Evolutionary conservation across 23 red algal genomes (phyloP), one percentile per base, ranked within the genome.

Genomic region (Gracilaria vermiculophylla): DNA sequence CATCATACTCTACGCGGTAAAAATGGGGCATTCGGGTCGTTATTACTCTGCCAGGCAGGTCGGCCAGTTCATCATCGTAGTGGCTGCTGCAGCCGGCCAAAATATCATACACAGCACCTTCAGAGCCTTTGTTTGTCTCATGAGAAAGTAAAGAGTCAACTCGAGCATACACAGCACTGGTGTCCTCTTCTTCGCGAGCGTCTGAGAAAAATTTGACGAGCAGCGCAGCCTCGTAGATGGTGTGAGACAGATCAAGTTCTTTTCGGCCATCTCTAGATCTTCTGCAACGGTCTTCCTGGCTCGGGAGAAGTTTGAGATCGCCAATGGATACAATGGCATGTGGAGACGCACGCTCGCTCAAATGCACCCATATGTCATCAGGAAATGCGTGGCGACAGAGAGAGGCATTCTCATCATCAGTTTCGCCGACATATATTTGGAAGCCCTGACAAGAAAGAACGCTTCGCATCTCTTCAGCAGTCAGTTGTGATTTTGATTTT

Each of bases 121-220:
- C 40, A 47, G 39, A 42, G 17, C 67, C 4, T 45, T 34, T 48
- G 17, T 73, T 73, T 37, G 40, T 40, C 6, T 73, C 67, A 48
- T 73, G 32, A 5, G 35, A 20, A 13, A 73, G 35, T 28, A 73
- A 73, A 42, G 42, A 24, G 32, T 73, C 67, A 29, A 32, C 67
- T 42, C 67, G 67, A 45, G 67, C 28, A 28, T 48, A 73, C 11
- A 48, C 67, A 14, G 42, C 42, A 24, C 20, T 45, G 21, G 67
- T 16, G 2, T 45, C 42, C 3, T 73, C 42, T 8, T 73, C 67
- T 28, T 73, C 67, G 67, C 67, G 67, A 9, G 42, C 31, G 42
- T 73, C 67, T 42, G 67, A 73, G 5, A 73, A n/a, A 17, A 73
- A 73, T 47, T 73, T 73, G 67, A 73, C 67, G 39, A 73, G 67